Evolutionary conservation across 1,139 yeast species (phyloP).

Genomic region (Spathaspora sp.): DNA sequence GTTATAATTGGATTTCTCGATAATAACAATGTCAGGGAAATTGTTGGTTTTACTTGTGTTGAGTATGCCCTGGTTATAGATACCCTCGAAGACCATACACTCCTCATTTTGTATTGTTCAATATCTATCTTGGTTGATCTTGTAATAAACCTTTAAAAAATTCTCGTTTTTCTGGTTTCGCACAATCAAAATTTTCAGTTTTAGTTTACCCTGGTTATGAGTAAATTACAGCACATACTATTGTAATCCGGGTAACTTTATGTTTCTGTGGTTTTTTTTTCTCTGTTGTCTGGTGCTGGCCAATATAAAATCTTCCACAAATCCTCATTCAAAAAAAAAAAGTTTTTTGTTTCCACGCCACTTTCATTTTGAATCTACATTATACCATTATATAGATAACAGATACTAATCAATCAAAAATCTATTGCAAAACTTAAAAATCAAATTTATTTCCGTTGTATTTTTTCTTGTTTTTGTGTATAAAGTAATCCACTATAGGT

Average conservation of each 20-base stretch:
- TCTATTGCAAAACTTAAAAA: not conserved
- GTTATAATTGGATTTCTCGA: slow-evolving; percentile 85
- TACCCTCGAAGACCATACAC: slow-evolving; percentile 5
- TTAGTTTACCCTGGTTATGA: not conserved
- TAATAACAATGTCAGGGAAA: slow-evolving; percentile 54
- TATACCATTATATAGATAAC: not conserved
- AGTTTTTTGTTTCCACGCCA: not conserved
- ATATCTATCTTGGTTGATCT: not conserved
- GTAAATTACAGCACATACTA: not conserved
- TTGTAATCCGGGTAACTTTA: slow-evolving; percentile 1
- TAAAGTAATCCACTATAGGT: not conserved
- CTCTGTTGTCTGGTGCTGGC: not conserved
- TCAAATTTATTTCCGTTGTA: not conserved
- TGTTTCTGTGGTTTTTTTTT: not conserved
- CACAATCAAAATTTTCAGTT: slow-evolving; percentile 1
- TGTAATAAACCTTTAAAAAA: not conserved
- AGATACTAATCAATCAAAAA: not conserved
- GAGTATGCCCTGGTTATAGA: slow-evolving; percentile 13
- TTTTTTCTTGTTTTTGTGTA: not conserved
- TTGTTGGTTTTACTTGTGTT: slow-evolving; percentile 10
- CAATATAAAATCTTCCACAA: not conserved
- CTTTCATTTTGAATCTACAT: not conserved
- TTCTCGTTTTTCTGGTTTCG: not conserved
- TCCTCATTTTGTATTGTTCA: not conserved
- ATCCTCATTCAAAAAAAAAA: not conserved